phyloP scores from a whole-genome alignment of 2,329 filamentous ascomycete genomes.

The Alternaria atra region DNA sequence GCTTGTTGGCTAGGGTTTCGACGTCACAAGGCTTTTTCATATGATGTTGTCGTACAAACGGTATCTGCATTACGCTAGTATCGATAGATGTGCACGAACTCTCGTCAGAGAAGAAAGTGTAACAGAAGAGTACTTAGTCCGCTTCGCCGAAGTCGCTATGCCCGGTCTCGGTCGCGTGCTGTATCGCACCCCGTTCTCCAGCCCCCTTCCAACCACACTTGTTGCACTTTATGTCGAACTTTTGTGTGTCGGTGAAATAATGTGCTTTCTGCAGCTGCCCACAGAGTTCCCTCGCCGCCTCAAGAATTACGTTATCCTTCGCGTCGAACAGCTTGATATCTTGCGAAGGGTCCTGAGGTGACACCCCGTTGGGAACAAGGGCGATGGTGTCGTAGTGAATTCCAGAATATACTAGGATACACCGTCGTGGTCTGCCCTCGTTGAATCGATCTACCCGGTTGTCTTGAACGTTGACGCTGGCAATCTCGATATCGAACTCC shows the following conservation, averaged over 20 bases:
- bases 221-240: conserved; percentile 81
- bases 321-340: conserved; percentile 80
- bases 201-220: conserved; percentile 73
- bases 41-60: neutral
- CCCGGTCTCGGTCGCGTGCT: conserved; percentile 69
- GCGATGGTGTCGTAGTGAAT: conserved; percentile 95
- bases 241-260: conserved; percentile 89
- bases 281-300: conserved; percentile 66
- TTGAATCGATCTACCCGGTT: conserved; percentile 78
- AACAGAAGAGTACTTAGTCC: conserved; percentile 14
- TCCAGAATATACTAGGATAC: conserved; percentile 86
- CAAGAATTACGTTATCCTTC: conserved; percentile 63
- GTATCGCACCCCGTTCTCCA: conserved; percentile 69
- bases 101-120: neutral
- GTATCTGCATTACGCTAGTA: neutral
- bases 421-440: conserved; percentile 70
- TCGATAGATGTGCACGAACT: neutral
- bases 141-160: conserved; percentile 49
- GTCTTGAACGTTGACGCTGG: conserved; percentile 80
- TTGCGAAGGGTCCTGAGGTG: conserved; percentile 72
- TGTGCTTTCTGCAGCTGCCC: conserved; percentile 72
- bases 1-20: neutral
- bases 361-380: conserved; percentile 68
- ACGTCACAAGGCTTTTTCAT: neutral
- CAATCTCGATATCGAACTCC: conserved; percentile 86